Conservation (phyloP, 2,329 filamentous ascomycete genomes). For the Esteya vermicola region DNA sequence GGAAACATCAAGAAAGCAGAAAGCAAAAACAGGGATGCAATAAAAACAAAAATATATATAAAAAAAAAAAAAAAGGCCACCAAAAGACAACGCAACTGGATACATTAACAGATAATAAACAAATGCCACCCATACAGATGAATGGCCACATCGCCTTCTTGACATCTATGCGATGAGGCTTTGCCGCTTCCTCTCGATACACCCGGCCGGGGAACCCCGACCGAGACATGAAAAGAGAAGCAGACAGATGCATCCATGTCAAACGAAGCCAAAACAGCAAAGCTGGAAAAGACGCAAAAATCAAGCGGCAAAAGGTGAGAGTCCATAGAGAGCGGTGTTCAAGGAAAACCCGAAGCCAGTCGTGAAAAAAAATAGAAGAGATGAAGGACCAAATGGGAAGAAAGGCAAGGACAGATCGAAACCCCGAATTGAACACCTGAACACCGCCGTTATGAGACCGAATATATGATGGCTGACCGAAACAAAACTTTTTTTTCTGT, state of each 20-base stretch:
- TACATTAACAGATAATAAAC: too few relatives aligned
- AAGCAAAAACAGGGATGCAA: not conserved
- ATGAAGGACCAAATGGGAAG: not conserved
- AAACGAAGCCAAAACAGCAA: too few relatives aligned
- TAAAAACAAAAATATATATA: not conserved
- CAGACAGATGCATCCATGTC: too few relatives aligned
- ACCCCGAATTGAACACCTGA: too few relatives aligned
- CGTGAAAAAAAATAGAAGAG: not conserved
- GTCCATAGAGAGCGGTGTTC: slow-evolving; percentile 1
- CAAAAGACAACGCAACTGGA: not conserved
- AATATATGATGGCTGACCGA: not conserved
- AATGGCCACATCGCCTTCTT: too few relatives aligned
- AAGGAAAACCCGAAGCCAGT: not conserved
- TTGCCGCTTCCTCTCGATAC: not conserved
- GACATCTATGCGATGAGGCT: not conserved
- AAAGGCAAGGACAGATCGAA: too few relatives aligned
- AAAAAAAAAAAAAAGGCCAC: not conserved
- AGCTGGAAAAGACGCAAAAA: too few relatives aligned
- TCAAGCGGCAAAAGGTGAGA: not conserved
- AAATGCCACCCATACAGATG: too few relatives aligned
- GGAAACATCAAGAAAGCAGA: not conserved
- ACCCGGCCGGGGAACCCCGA: too few relatives aligned
- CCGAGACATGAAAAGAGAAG: too few relatives aligned
- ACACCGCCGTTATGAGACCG: slow-evolving; percentile 4
- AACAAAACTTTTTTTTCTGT: not conserved